Conservation (phyloP, 139 green algal species). For the Coelastrella sp. region DNA sequence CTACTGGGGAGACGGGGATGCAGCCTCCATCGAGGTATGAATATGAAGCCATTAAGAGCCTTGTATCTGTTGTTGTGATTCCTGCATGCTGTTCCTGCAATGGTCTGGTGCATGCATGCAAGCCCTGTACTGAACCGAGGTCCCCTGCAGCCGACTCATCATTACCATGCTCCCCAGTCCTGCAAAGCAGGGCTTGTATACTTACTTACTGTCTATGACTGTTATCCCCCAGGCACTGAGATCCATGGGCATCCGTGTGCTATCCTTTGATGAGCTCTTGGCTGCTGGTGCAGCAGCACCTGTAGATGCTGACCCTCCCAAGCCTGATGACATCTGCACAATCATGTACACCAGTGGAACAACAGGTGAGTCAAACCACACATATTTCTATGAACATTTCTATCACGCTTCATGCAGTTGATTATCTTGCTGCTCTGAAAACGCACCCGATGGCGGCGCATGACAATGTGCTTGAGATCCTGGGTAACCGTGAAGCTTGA, state of each 20-base stretch:
- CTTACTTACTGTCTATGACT: neutral
- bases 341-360: slow-evolving; percentile 97
- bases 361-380: no score
- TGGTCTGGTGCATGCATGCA: no score
- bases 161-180: neutral
- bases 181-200: neutral
- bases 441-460: no score
- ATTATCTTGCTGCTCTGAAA: no score
- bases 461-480: no score
- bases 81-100: neutral
- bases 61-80: neutral
- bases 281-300: slow-evolving; percentile 65
- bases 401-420: no score
- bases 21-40: neutral
- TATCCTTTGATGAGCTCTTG: slow-evolving; percentile 73
- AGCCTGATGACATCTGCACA: slow-evolving; percentile 84
- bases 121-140: no score
- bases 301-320: slow-evolving; percentile 60
- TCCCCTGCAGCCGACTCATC: neutral
- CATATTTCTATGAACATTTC: no score
- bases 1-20: slow-evolving; percentile 70
- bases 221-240: slow-evolving; percentile 52
- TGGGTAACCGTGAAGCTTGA: no score
- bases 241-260: slow-evolving; percentile 59
- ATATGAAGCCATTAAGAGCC: neutral